These are phyloP conservation scores for Trichosporon faecale DNA, from an alignment of 1,284 basidiomycete species.

Conservation along the genomic window DNA sequence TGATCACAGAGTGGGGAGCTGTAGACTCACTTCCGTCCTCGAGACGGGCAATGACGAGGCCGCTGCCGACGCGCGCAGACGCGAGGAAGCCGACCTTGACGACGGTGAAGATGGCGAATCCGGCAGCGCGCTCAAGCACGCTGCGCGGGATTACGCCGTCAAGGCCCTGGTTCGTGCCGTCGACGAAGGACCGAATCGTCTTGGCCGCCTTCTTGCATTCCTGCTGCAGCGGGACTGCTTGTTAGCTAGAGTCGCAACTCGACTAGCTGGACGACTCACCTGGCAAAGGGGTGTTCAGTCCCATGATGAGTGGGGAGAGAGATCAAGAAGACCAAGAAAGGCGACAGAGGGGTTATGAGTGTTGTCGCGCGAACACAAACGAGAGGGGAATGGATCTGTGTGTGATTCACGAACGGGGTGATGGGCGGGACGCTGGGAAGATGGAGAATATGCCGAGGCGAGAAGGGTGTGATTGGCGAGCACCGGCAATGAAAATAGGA, in stretches of 20 bases:
- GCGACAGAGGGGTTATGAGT: neutral
- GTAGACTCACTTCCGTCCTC: constrained; percentile 71
- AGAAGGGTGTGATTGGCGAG: neutral
- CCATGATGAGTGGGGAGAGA: constrained; percentile 32
- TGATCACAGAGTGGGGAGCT: neutral
- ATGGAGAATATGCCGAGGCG: neutral
- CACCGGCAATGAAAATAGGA: neutral
- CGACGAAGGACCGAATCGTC: constrained; percentile 53
- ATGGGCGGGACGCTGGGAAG: neutral
- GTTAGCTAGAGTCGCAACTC: constrained; percentile 1
- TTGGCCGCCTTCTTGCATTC: constrained; percentile 59
- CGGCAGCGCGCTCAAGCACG: constrained; percentile 50
- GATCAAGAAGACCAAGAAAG: neutral
- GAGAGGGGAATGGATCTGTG: neutral
- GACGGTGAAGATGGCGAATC: constrained; percentile 59
- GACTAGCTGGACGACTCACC: constrained; percentile 29
- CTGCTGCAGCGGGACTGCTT: constrained; percentile 52
- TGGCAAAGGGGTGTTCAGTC: constrained; percentile 49
- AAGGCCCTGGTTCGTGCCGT: constrained; percentile 50
- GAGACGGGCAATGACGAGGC: constrained; percentile 83
- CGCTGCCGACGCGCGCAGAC: constrained; percentile 71
- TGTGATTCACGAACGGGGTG: neutral
- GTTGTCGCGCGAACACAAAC: neutral
- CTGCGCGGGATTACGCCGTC: constrained; percentile 54
- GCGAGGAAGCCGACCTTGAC: constrained; percentile 60